phyloP scores from a whole-genome alignment of 2,329 filamentous ascomycete species.

The Aspergillus sp. region DNA sequence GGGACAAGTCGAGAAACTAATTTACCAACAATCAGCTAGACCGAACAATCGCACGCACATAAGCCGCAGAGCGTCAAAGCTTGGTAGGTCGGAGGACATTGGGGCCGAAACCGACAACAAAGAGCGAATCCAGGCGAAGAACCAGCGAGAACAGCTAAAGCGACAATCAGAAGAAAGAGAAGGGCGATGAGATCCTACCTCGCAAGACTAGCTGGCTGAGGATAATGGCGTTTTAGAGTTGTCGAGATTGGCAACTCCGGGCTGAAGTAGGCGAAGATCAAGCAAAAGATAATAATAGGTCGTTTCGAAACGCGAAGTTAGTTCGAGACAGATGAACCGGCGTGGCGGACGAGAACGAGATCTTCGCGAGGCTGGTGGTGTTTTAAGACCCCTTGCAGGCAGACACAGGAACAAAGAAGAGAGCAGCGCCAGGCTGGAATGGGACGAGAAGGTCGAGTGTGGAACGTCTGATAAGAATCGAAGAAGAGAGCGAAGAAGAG shows the following conservation, averaged over 20 bases:
- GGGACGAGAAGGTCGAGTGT: conserved; percentile 19
- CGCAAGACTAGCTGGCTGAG: neutral
- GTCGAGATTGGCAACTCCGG: neutral
- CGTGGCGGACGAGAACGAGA: conserved; percentile 15
- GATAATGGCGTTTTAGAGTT: neutral
- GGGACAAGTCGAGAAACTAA: conserved; percentile 13
- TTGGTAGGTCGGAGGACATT: conserved; percentile 12
- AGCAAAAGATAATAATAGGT: conserved; percentile 11
- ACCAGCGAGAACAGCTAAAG: neutral
- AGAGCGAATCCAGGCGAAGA: conserved; percentile 6
- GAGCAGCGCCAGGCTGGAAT: conserved; percentile 34
- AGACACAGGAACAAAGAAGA: conserved; percentile 22
- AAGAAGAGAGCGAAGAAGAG: conserved; percentile 3
- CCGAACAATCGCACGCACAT: conserved; percentile 3
- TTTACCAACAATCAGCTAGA: conserved; percentile 16
- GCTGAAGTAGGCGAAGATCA: neutral
- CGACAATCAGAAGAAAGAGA: neutral
- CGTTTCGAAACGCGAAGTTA: conserved; percentile 16
- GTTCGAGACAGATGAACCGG: conserved; percentile 18
- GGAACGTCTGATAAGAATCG: conserved; percentile 24
- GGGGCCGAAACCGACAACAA: conserved; percentile 19
- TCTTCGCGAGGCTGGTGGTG: conserved; percentile 21
- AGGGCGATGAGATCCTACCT: conserved; percentile 17
- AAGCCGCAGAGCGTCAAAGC: conserved; percentile 16
- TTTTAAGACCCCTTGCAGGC: conserved; percentile 22